A percentile compares a stretch with the other conserved stretches of the same genome.
phyloP scores from a whole-genome alignment of 768 basidiomycete species.

The Auriculariales sp. region DNA sequence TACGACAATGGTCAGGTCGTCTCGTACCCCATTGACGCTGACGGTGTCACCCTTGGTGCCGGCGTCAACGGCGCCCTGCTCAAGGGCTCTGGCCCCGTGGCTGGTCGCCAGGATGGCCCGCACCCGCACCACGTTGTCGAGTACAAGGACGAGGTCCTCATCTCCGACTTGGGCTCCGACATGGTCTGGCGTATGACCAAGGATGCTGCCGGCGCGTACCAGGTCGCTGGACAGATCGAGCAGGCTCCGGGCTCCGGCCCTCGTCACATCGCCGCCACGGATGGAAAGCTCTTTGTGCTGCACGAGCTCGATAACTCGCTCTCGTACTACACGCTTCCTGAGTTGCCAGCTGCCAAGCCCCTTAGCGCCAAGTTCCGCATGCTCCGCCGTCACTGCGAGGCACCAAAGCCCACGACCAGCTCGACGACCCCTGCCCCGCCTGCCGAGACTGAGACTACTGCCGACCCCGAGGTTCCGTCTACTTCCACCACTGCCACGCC shows the following conservation, averaged over 20 bases:
- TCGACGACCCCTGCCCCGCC: slow-evolving; percentile 36
- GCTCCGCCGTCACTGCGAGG: no score
- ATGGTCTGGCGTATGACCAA: slow-evolving; percentile 42
- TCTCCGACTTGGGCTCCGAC: slow-evolving; percentile 69
- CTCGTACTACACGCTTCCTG: slow-evolving; percentile 43
- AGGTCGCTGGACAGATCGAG: slow-evolving; percentile 29
- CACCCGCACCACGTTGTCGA: slow-evolving; percentile 67
- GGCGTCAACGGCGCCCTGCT: slow-evolving; percentile 21
- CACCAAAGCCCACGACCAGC: slow-evolving; percentile 11
- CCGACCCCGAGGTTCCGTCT: slow-evolving; percentile 6
- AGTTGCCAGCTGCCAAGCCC: no score
- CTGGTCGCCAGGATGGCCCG: slow-evolving; percentile 48
- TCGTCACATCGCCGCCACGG: slow-evolving; percentile 41
- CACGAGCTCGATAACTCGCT: slow-evolving; percentile 45
- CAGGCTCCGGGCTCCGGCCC: slow-evolving; percentile 50
- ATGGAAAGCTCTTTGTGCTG: slow-evolving; percentile 33
- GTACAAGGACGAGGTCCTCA: slow-evolving; percentile 42
- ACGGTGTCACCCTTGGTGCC: slow-evolving; percentile 25
- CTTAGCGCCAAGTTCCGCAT: no score
- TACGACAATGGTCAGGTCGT: slow-evolving; percentile 42
- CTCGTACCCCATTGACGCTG: slow-evolving; percentile 36
- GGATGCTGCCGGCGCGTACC: slow-evolving; percentile 25
- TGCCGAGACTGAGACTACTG: slow-evolving; percentile 35
- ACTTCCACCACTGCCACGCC: no score
- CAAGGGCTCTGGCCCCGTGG: slow-evolving; percentile 37